These are phyloP conservation scores for Kockovaella imperatae DNA, from an alignment of 768 basidiomycete genomes.

Conservation along the genomic window DNA sequence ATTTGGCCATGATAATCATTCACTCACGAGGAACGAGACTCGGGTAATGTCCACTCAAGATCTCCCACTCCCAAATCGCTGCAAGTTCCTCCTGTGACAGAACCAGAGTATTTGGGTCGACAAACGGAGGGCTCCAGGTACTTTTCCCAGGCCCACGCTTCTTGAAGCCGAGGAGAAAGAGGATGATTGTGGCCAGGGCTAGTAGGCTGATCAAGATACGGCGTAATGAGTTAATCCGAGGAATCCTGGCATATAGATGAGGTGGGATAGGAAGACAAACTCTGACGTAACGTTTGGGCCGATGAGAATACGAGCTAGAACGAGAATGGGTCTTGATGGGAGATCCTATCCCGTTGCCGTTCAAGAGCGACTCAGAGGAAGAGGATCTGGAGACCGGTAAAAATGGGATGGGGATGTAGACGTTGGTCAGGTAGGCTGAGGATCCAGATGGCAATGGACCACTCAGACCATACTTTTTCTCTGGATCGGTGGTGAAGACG, in stretches of 20 bases:
- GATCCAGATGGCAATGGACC: conserved; percentile 11
- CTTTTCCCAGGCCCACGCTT: conserved; percentile 21
- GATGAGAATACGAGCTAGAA: conserved; percentile 2
- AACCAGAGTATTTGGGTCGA: conserved; percentile 42
- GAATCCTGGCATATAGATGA: conserved; percentile 24
- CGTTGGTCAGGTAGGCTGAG: conserved; percentile 26
- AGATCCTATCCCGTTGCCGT: conserved; percentile 3
- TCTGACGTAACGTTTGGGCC: conserved; percentile 16
- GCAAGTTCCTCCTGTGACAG: conserved; percentile 59
- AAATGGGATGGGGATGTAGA: conserved; percentile 37
- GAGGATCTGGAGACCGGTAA: conserved; percentile 12
- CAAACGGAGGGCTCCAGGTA: conserved; percentile 41
- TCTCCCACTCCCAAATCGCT: conserved; percentile 92
- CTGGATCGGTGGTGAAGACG: conserved; percentile 26
- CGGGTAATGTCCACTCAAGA: conserved; percentile 87
- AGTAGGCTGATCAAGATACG: conserved; percentile 17
- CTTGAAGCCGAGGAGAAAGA: conserved; percentile 33
- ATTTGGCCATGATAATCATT: background rate
- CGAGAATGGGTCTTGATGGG: conserved; percentile 1
- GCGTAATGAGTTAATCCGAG: conserved; percentile 17
- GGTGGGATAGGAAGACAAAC: conserved; percentile 43
- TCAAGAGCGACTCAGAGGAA: conserved; percentile 9
- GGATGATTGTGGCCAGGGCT: conserved; percentile 9
- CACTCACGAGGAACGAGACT: conserved; percentile 66
- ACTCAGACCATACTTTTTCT: conserved; percentile 30